Base-by-base conservation (phyloP, 176 grass and related monocot species). In the Juncus inflexus region DNA sequence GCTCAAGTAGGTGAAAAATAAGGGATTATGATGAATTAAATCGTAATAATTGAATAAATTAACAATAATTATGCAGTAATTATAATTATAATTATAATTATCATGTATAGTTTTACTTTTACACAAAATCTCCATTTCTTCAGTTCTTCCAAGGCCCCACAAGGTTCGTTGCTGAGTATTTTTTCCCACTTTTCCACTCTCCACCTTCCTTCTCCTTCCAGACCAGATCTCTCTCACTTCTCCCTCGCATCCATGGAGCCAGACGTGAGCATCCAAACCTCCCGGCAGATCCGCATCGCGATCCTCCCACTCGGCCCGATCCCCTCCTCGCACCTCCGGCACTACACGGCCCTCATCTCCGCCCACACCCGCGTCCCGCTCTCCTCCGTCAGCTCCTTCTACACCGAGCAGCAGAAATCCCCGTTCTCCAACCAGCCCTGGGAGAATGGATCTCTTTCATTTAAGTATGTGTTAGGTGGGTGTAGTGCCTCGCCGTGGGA, bases 331-430 rank as follows among this genome's bases (percentile, higher is more conserved):
- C 67, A 66, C 74, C 80, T 99, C 42, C 94, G 94, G 54, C 80
- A 89, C 67, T 99, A 99, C 83, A 70, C 78, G 12, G 78, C 80
- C 60, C 67, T 92, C 60, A 75, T 99, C 58, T 80, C 84, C 40
- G 64, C 64, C 42, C 85, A 99, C 74, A 68, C 83, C 52, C 70
- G 84, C 50, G 81, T 99, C 47, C 85, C 89, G 43, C 85, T 99
- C 16, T 78, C 83, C 74, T 85, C 94, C 62, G 73, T 99, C 2
- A 76, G 81, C 51, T 85, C 85, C 51, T 99, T 86, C 94, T 99
- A 99, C 85, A 61, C 79, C 52, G 88, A 99, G 94, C 83, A 99
- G 71, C 94, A 99, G 85, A 99, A 99, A 79, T 89, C 85, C 65
- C 94, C 94, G 45, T 99, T 99, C 75, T 36, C 86, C 50, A 66